Percentiles rank a stretch among this genome's conserved stretches.
Conservation (phyloP, 176 grass and related monocot species). For the bread wheat (Triticum aestivum) region DNA sequence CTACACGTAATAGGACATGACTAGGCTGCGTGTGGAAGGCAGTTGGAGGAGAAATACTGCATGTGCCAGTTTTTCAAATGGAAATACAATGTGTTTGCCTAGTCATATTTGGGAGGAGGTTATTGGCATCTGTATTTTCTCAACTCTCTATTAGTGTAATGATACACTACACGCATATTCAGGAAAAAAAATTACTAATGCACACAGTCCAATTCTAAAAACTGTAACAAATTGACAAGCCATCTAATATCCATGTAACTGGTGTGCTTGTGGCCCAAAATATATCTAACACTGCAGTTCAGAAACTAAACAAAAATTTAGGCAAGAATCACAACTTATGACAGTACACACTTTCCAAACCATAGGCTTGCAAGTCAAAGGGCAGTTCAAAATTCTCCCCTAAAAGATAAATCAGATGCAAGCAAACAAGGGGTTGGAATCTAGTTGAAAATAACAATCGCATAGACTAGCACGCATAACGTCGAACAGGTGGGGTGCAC, state of each 20-base stretch:
- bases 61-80: neutral
- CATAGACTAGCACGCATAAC: neutral
- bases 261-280: neutral
- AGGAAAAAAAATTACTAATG: neutral
- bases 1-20: neutral
- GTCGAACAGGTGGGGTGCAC: conserved; percentile 18
- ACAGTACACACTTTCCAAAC: neutral
- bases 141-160: too few species aligned
- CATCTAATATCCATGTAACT: neutral
- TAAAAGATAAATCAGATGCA: neutral
- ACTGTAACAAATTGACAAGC: neutral
- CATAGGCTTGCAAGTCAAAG: neutral
- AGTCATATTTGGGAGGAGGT: neutral
- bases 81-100: neutral
- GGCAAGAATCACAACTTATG: neutral
- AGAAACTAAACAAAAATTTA: neutral
- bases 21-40: neutral
- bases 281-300: neutral
- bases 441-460: neutral
- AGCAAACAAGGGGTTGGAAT: neutral
- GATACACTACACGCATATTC: too few species aligned
- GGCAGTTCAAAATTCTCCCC: neutral
- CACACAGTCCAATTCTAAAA: neutral
- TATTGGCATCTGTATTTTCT: neutral
- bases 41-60: neutral